Evolutionary conservation across 805 yeast genomes (phyloP), one percentile per base, ranked within the genome.

Genomic region (Wickerhamomyces pijperi): DNA sequence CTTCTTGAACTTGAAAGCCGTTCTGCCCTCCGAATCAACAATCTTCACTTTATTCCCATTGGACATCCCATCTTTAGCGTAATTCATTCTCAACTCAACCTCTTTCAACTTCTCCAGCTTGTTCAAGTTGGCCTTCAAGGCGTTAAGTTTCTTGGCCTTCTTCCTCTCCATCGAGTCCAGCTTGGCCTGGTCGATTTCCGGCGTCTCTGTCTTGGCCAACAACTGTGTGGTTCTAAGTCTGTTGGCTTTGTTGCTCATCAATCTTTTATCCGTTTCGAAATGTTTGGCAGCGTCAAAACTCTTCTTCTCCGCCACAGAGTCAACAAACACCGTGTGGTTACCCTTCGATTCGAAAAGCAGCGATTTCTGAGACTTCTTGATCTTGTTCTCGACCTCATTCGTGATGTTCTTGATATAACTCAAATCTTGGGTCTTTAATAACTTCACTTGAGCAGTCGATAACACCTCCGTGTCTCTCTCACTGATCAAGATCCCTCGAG

Each of bases 341-440:
- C 94, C 94, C 17, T 56, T 59, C n/a, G 80, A 67, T 40, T 67
- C 62, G 51, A 78, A 76, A 29, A 63, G 61, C 41, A 77, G 51
- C 13, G 60, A 62, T 20, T 70, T 60, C 18, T 59, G 56, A 28
- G 58, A 48, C 54, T 73, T 78, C 36, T 72, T 76, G 25, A 86
- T 72, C 56, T 82, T 77, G 29, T 67, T 68, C 44, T 68, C 47
- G 56, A 90, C 96, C 45, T 76, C 72, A 43, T 75, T 73, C 49
- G 88, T 68, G 58, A 85, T 60, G 7, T 94, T 82, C 44, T 84
- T 75, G 39, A 92, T 70, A 58, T 92, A 92, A 42, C 83, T 85
- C 19, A 80, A 70, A 61, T 92, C 98, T 61, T 92, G 98, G 0
- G 95, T 78, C 60, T 90, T 90, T 46, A 88, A 63, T 35, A 92